These are phyloP conservation scores for Ceratocystis cubensis DNA, from an alignment of 2,329 filamentous ascomycete species.

Conservation along the genomic window DNA sequence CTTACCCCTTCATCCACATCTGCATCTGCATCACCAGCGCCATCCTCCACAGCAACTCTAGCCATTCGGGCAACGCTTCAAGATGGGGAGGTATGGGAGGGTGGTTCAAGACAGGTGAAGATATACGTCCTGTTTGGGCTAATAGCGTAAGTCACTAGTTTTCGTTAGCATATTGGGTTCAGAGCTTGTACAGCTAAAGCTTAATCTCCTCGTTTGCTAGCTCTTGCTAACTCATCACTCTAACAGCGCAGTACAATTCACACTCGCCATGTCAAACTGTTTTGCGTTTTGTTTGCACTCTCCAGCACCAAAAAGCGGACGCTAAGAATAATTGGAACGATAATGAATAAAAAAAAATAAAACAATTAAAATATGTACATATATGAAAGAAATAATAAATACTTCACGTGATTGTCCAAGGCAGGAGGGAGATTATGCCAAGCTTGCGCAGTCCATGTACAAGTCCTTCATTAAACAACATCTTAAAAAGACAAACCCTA, in stretches of 20 bases:
- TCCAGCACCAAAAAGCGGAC: background rate
- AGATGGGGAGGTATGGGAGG: slow-evolving; percentile 9
- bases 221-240: slow-evolving; percentile 3
- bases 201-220: background rate
- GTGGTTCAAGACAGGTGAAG: background rate
- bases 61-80: background rate
- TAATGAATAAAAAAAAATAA: background rate
- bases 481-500: background rate
- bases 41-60: background rate
- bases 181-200: too few relatives aligned
- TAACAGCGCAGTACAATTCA: slow-evolving; percentile 8
- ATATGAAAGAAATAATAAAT: background rate
- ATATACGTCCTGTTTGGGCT: slow-evolving; percentile 10
- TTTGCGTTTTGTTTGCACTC: slow-evolving; percentile 10
- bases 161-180: background rate
- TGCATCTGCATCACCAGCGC: background rate
- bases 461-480: background rate
- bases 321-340: background rate
- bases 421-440: too few relatives aligned
- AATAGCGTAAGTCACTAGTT: background rate
- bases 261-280: slow-evolving; percentile 12
- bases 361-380: background rate
- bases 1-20: background rate
- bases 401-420: background rate
- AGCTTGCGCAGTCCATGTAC: background rate